These are phyloP conservation scores for Microsporum ferrugineum DNA, from an alignment of 2,329 filamentous ascomycete species.

Conservation along the genomic window DNA sequence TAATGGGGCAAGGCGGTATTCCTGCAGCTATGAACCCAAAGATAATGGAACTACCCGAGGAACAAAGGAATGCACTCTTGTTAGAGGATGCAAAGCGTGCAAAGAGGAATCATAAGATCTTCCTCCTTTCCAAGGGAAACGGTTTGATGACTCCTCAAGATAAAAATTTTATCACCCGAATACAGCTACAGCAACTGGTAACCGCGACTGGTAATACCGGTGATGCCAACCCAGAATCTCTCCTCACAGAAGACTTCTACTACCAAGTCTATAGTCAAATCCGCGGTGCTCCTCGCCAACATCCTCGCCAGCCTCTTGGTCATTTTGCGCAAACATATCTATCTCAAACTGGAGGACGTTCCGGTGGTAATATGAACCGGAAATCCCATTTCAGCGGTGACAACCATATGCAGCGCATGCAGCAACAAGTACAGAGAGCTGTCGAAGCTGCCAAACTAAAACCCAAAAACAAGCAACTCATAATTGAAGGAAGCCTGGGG, in stretches of 20 bases:
- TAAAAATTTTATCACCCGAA: constrained; percentile 98
- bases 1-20: constrained; percentile 28
- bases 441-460: constrained; percentile 96
- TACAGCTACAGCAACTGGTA: constrained; percentile 91
- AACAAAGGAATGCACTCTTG: constrained; percentile 71
- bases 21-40: constrained; percentile 59
- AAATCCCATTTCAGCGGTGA: constrained; percentile 74
- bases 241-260: constrained; percentile 88
- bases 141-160: constrained; percentile 98
- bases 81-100: constrained; percentile 88
- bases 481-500: constrained; percentile 88
- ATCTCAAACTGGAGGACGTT: constrained; percentile 81
- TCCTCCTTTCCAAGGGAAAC: constrained; percentile 83
- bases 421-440: constrained; percentile 93
- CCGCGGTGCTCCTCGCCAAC: constrained; percentile 74
- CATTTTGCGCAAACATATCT: constrained; percentile 97
- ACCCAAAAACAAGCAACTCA: constrained; percentile 93
- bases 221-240: constrained; percentile 67
- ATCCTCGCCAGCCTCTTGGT: constrained; percentile 82
- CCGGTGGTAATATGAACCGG: constrained; percentile 53
- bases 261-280: constrained; percentile 97
- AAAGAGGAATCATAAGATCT: constrained; percentile 97
- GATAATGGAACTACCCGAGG: constrained; percentile 64
- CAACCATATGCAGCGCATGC: constrained; percentile 98
- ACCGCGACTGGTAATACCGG: constrained; percentile 79